Conservation (phyloP, 257 asterid species). For the Solanum bulbocastanum region DNA sequence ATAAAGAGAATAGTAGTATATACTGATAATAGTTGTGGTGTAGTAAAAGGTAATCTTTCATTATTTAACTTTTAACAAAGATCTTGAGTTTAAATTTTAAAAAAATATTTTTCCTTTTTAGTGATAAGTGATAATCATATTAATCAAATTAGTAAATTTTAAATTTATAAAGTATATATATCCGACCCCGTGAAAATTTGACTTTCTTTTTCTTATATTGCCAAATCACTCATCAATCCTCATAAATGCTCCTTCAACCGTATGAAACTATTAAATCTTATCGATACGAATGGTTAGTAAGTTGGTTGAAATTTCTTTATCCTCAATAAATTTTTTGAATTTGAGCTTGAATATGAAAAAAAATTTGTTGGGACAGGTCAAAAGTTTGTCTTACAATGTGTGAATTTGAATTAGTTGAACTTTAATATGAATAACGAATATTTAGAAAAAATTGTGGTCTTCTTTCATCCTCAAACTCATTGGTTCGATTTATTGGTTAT, state of each 20-base stretch:
- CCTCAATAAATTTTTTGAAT: too few species aligned
- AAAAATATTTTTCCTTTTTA: background rate
- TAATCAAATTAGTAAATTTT: background rate
- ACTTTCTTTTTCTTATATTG: background rate
- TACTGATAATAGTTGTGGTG: background rate
- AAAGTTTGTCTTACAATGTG: accelerated
- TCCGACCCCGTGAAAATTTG: background rate
- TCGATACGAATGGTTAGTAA: background rate
- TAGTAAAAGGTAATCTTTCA: background rate
- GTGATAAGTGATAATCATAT: background rate
- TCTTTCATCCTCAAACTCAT: too few species aligned
- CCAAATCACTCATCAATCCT: background rate
- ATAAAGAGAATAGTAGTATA: background rate
- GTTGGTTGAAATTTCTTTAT: background rate
- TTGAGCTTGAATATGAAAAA: too few species aligned
- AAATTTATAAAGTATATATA: background rate
- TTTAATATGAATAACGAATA: too few species aligned
- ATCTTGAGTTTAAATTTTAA: background rate
- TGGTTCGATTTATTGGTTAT: background rate
- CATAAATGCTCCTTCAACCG: background rate
- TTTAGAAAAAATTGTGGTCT: too few species aligned
- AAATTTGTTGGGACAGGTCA: too few species aligned
- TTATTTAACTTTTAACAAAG: background rate
- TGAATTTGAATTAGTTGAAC: too few species aligned
- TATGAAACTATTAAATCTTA: background rate